Evolutionary conservation across 2,329 filamentous ascomycete genomes (phyloP), one percentile per base, ranked within the genome.

Genomic region (Trichoderma gracile): DNA sequence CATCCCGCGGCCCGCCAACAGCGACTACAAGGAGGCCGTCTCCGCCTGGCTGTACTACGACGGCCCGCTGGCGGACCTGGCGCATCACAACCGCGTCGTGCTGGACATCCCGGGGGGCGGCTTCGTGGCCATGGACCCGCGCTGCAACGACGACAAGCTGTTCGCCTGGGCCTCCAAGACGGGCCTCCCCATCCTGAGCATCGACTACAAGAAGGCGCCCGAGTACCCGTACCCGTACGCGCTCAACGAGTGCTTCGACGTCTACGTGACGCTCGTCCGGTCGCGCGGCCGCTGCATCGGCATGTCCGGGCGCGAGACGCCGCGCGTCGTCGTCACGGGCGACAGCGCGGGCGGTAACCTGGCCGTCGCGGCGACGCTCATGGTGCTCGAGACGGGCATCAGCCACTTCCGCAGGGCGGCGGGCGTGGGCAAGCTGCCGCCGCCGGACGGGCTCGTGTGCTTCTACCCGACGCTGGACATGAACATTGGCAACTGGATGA

Each of bases 401-500:
- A 81, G 68, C 15, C 73, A 73, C 1, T 73, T 76, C 63, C 70
- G 71, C 17, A 71, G 76, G 45, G 67, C 68, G 12, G 66, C 71
- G 14, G 66, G 69, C 1, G 65, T 87, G 67, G 78, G 79, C 21
- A 80, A 86, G 2, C 81, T 97, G 6, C 89, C 93, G 0, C 74
- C 85, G 0, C 95, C 95, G 0, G 89, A 91, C 59, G 94, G 93
- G 0, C 77, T 98, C 8, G 83, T 98, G 0, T 82, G 97, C 55
- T 88, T 96, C 65, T 99, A 99, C 72, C 95, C 95, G 0, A 89
- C 89, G 0, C 79, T 99, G 65, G 95, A 98, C 72, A 93, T 98
- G 90, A 97, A 96, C 72, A 98, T 98, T 69, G 92, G 92, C 43
- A 97, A 93, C 76, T 99, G 95, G 95, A 98, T 99, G 93, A 93